Conservation (phyloP, 75 land plant species). For the Sequoiadendron giganteum region DNA sequence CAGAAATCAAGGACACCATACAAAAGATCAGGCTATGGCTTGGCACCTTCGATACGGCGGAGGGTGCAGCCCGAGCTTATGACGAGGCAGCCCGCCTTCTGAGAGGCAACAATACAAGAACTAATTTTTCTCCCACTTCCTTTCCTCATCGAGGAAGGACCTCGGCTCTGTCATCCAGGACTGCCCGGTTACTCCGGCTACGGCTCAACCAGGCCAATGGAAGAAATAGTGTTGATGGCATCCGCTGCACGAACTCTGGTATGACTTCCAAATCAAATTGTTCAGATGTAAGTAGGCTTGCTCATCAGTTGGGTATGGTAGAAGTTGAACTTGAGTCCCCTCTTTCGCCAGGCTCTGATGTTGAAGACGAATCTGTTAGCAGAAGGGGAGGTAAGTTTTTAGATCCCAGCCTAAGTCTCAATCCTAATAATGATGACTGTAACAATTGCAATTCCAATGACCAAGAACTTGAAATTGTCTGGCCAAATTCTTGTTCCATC, state of each 20-base stretch:
- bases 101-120: constrained; percentile 60
- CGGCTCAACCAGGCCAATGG: constrained; percentile 28
- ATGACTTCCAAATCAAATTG: neutral
- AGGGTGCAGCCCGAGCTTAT: constrained; percentile 66
- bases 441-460: no score
- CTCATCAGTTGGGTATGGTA: neutral
- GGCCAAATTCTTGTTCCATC: neutral
- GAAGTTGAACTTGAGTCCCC: neutral
- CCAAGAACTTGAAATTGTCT: neutral
- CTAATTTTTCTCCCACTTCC: constrained; percentile 42
- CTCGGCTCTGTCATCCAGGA: constrained; percentile 34
- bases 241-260: neutral
- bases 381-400: neutral
- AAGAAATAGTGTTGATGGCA: constrained; percentile 10
- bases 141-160: neutral
- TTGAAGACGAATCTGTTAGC: constrained; percentile 12
- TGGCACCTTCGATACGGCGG: constrained; percentile 62
- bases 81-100: constrained; percentile 68
- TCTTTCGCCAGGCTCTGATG: constrained; percentile 3
- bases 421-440: no score
- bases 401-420: neutral
- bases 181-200: constrained; percentile 42
- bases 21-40: constrained; percentile 73
- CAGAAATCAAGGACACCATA: constrained; percentile 73
- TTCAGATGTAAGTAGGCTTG: neutral